phyloP scores from a whole-genome alignment of 208 protist species.

The Zelonia costaricensis region DNA sequence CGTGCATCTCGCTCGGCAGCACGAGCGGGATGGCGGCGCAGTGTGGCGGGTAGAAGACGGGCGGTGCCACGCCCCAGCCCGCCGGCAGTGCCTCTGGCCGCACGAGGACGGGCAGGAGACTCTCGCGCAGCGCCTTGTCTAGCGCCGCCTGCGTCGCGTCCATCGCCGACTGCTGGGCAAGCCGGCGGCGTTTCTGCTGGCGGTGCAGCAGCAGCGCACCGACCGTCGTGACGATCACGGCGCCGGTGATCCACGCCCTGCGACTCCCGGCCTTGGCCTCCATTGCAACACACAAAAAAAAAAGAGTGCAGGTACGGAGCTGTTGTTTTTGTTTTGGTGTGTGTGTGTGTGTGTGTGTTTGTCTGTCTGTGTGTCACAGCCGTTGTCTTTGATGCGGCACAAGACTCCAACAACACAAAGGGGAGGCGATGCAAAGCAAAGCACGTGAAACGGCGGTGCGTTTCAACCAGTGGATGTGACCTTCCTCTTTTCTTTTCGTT shows the following conservation, averaged over 20 bases:
- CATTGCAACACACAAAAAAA: no score
- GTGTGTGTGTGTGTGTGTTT: no score
- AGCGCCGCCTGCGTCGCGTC: slow-evolving; percentile 4
- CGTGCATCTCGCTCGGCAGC: slow-evolving; percentile 23
- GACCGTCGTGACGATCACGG: slow-evolving; percentile 3
- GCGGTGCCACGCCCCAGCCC: slow-evolving; percentile 43
- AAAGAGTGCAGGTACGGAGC: no score
- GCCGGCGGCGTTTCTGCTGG: not conserved
- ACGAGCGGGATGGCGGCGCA: slow-evolving; percentile 46
- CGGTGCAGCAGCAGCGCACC: slow-evolving; percentile 11
- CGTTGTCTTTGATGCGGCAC: no score
- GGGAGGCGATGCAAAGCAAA: no score
- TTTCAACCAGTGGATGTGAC: no score
- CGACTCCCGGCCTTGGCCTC: not conserved
- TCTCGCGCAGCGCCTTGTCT: not conserved
- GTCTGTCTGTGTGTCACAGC: no score
- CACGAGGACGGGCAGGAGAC: slow-evolving; percentile 28
- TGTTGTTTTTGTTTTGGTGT: no score
- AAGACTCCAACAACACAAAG: no score
- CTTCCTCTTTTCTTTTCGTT: no score
- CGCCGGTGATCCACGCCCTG: slow-evolving; percentile 15
- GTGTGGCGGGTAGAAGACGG: slow-evolving; percentile 47
- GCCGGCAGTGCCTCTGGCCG: slow-evolving; percentile 23
- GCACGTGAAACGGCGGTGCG: no score
- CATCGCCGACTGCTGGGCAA: not conserved